Evolutionary conservation across 495 filamentous ascomycete species (phyloP).

Genomic region (Daldinia caldariorum): DNA sequence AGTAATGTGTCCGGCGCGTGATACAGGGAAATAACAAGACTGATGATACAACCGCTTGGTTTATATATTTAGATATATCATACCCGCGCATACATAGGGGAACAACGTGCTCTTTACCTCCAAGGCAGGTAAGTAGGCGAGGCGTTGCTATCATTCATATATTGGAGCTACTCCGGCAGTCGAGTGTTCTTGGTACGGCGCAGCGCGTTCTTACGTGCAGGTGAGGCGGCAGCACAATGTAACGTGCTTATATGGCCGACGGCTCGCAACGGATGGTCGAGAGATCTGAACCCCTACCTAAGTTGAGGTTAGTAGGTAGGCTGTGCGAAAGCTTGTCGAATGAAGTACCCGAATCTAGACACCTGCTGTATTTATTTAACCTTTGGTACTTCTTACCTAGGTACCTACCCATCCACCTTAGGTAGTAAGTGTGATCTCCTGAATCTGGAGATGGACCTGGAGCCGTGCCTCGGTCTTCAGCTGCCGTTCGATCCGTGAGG

Average conservation of each 20-base stretch:
- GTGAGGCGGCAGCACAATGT: not conserved
- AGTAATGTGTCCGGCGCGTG: not conserved
- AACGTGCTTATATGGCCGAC: not conserved
- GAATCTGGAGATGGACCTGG: not conserved
- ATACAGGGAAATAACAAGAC: not conserved
- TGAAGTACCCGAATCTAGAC: too few species aligned
- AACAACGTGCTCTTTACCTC: not conserved
- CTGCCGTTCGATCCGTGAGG: not conserved
- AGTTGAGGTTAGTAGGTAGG: not conserved
- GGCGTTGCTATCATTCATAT: too few species aligned
- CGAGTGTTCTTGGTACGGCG: not conserved
- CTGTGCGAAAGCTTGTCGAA: not conserved
- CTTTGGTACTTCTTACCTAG: too few species aligned
- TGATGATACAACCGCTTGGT: not conserved
- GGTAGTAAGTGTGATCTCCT: too few species aligned
- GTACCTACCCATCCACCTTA: too few species aligned
- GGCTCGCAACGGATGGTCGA: not conserved
- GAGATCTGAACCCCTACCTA: not conserved
- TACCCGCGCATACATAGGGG: not conserved
- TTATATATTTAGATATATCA: conserved; percentile 4
- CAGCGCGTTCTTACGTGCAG: not conserved
- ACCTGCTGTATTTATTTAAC: too few species aligned
- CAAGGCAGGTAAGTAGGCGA: not conserved
- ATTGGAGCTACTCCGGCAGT: conserved; percentile 5
- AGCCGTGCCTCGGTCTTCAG: not conserved